Evolutionary conservation across 345 rosid species (phyloP).

Genomic region (Nasturtium officinale): DNA sequence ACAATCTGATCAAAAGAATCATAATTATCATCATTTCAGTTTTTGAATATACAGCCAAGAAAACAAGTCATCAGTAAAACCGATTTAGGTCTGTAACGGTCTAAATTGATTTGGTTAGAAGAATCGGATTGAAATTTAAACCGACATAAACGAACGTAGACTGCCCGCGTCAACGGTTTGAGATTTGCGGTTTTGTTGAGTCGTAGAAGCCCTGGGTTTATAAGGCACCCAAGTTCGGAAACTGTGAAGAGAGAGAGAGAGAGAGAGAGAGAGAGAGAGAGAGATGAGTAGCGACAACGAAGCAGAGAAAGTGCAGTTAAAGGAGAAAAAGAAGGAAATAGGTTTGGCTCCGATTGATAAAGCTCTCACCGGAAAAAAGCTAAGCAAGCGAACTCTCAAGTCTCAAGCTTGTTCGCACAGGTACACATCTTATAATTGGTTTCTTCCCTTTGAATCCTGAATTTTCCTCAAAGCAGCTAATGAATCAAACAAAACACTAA

Average conservation of each 20-base stretch:
- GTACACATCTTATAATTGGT: constrained; percentile 33
- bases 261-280: not conserved
- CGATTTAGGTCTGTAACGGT: not conserved
- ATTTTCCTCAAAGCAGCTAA: not conserved
- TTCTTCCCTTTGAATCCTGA: not conserved
- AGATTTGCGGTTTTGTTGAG: not conserved
- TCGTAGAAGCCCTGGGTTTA: not conserved
- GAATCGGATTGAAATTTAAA: constrained; percentile 10
- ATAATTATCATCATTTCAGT: too few species aligned
- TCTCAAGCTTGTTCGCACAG: constrained; percentile 79
- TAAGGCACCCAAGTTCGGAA: constrained; percentile 8
- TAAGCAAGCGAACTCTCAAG: constrained; percentile 73
- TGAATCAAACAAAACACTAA: not conserved
- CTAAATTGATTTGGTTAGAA: not conserved
- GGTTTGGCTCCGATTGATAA: constrained; percentile 75
- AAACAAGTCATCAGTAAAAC: not conserved
- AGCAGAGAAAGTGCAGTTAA: constrained; percentile 50
- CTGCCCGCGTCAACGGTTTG: not conserved
- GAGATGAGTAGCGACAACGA: constrained; percentile 70
- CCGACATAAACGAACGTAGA: not conserved
- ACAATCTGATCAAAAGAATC: too few species aligned
- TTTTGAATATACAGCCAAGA: too few species aligned
- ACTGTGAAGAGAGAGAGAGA: constrained; percentile 11
- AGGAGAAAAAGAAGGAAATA: constrained; percentile 61
- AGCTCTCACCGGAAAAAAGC: constrained; percentile 83